phyloP scores from a whole-genome alignment of 2,329 filamentous ascomycete genomes.

The Annulohypoxylon truncatum region DNA sequence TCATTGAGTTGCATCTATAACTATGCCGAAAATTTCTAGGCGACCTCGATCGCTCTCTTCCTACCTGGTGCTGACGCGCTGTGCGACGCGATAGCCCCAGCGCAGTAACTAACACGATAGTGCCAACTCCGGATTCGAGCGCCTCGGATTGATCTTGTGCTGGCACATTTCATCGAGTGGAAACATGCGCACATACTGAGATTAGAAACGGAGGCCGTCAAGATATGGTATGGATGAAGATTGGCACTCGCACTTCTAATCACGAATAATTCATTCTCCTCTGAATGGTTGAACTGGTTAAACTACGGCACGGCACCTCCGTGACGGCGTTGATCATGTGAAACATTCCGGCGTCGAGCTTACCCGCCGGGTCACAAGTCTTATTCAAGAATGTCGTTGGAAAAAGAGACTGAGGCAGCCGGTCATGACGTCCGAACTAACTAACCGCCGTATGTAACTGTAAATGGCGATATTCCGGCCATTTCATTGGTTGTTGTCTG shows the following conservation, averaged over 20 bases:
- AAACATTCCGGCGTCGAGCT: background rate
- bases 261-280: background rate
- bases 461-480: background rate
- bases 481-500: conserved; percentile 22
- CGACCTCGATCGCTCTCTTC: background rate
- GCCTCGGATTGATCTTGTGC: background rate
- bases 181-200: background rate
- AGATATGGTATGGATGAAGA: conserved; percentile 8
- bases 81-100: background rate
- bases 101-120: background rate
- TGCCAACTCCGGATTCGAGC: background rate
- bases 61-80: background rate
- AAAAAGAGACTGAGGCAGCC: conserved; percentile 18
- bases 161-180: background rate
- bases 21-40: no score
- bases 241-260: background rate
- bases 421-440: background rate
- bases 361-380: background rate
- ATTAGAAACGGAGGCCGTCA: background rate
- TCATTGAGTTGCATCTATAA: background rate
- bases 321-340: background rate
- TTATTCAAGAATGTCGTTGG: conserved; percentile 2
- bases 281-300: background rate
- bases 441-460: background rate
- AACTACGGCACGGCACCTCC: background rate